Conservation (phyloP, 2,329 filamentous ascomycete genomes). For the Fusarium dimerum region DNA sequence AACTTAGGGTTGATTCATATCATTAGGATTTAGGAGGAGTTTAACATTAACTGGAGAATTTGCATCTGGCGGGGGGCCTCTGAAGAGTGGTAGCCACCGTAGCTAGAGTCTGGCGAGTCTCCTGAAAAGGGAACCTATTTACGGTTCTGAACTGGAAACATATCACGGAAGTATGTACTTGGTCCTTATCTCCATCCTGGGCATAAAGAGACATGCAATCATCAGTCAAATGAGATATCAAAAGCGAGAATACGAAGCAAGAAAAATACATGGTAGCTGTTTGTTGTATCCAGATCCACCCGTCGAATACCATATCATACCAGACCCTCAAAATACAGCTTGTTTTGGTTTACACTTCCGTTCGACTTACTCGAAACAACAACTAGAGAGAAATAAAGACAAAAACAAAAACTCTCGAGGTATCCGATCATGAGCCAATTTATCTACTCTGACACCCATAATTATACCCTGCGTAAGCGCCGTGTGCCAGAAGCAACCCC, state of each 20-base stretch:
- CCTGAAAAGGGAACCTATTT: no score
- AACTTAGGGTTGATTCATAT: no score
- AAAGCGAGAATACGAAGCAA: constrained; percentile 25
- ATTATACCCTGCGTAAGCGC: constrained; percentile 23
- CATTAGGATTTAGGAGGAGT: no score
- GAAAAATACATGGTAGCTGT: constrained; percentile 21
- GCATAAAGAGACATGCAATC: not conserved
- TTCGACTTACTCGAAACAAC: constrained; percentile 29
- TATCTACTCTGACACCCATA: constrained; percentile 32
- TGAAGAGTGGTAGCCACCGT: no score
- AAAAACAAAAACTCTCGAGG: constrained; percentile 19
- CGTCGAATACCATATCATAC: constrained; percentile 15
- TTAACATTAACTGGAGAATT: no score
- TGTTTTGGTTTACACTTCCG: constrained; percentile 34
- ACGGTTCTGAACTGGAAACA: no score
- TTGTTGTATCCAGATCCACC: constrained; percentile 26
- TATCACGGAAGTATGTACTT: no score
- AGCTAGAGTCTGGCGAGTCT: no score
- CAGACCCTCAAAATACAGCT: constrained; percentile 17
- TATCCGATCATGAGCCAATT: constrained; percentile 36
- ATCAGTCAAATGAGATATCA: constrained; percentile 32
- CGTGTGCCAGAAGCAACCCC: constrained; percentile 15
- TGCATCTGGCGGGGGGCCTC: no score
- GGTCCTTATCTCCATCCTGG: not conserved
- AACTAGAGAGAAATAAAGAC: constrained; percentile 30